Percentiles rank a stretch among this genome's conserved stretches.
phyloP scores from a whole-genome alignment of 148 eudicot genomes.

The Rhododendron henanense region DNA sequence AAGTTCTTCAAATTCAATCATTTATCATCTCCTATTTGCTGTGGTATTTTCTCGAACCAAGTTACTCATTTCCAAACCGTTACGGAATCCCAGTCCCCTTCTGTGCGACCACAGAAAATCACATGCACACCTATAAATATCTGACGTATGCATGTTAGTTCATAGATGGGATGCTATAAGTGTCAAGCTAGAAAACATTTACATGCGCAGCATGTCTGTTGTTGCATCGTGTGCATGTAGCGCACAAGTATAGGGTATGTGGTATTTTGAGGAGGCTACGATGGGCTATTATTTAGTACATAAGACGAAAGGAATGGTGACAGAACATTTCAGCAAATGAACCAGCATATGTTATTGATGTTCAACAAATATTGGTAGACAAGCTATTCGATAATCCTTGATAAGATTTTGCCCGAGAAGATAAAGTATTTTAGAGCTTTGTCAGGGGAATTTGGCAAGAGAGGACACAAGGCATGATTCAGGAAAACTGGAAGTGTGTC shows the following conservation, averaged over 20 bases:
- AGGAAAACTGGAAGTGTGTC: background rate
- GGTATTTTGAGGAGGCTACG: background rate
- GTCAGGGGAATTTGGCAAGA: background rate
- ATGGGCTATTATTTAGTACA: background rate
- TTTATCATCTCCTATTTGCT: constrained; percentile 1
- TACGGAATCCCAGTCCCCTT: background rate
- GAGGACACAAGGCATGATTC: background rate
- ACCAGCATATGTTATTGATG: background rate
- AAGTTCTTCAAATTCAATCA: background rate
- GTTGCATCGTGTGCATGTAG: background rate
- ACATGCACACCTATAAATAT: background rate
- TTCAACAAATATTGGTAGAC: background rate
- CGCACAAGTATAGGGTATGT: background rate
- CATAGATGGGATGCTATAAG: background rate
- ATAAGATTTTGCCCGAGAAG: background rate
- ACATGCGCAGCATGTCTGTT: background rate
- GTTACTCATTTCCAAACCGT: background rate
- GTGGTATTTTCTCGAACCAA: background rate
- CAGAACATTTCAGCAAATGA: background rate
- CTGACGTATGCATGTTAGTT: background rate
- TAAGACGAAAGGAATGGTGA: background rate
- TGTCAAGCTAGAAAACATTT: background rate
- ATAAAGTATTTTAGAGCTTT: background rate
- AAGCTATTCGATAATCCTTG: background rate
- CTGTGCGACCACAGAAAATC: background rate